A percentile compares a stretch with the other conserved stretches of the same genome.
These are phyloP conservation scores for Podospora comata DNA, from an alignment of 495 filamentous ascomycete species.

Conservation along the genomic window DNA sequence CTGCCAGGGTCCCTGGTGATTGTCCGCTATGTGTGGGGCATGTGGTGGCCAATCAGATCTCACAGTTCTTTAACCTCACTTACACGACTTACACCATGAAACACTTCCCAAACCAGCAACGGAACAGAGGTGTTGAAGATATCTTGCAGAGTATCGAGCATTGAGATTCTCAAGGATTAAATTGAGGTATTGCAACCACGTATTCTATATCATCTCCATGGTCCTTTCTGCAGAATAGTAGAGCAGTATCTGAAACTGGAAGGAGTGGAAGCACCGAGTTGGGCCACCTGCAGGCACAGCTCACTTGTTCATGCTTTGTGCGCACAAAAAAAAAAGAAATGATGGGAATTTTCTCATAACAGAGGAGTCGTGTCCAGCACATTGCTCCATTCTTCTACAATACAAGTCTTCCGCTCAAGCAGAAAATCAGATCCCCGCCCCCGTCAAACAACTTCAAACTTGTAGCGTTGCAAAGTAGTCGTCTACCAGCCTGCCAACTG, in stretches of 20 bases:
- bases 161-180: background rate
- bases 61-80: background rate
- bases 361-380: background rate
- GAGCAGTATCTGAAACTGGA: background rate
- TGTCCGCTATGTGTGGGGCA: background rate
- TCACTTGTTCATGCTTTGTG: background rate
- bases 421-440: background rate
- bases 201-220: background rate
- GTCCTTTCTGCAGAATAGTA: background rate
- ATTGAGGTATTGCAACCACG: background rate
- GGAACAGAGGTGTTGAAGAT: too few relatives aligned
- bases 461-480: conserved; percentile 28
- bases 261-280: background rate
- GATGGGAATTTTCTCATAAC: background rate
- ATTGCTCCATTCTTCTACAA: background rate
- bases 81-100: background rate
- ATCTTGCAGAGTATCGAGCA: too few relatives aligned
- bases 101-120: background rate
- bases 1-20: background rate
- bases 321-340: background rate
- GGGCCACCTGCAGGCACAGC: background rate
- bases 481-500: conserved; percentile 40
- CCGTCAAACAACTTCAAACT: background rate
- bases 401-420: background rate
- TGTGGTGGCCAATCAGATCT: background rate